These are phyloP conservation scores for Osmozyma mogii DNA, from an alignment of 805 yeast species.

Conservation along the genomic window DNA sequence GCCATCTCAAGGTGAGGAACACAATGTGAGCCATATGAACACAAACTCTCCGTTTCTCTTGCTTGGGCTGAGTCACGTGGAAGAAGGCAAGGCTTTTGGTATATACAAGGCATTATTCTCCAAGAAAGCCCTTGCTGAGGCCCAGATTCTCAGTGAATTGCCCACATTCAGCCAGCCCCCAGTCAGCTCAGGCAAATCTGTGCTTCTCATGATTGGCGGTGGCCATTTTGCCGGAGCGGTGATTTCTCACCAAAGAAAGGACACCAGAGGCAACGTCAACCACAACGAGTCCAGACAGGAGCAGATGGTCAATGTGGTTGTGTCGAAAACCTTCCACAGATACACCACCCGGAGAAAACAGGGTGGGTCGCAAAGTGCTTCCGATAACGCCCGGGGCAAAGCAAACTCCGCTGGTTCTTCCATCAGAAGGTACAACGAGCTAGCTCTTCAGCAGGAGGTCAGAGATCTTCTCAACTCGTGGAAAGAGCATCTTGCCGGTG, in stretches of 20 bases:
- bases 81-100: conserved; percentile 47
- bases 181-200: conserved; percentile 38
- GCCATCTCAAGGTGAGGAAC: conserved; percentile 17
- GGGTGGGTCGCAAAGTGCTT: conserved; percentile 94
- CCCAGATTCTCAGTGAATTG: conserved; percentile 37
- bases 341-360: conserved; percentile 95
- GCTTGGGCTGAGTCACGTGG: conserved; percentile 43
- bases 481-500: conserved; percentile 50
- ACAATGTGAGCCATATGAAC: conserved; percentile 45
- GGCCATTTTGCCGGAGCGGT: conserved; percentile 98
- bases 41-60: conserved; percentile 65
- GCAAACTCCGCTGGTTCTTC: conserved; percentile 95
- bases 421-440: conserved; percentile 84
- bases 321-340: conserved; percentile 83
- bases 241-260: conserved; percentile 58
- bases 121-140: conserved; percentile 22
- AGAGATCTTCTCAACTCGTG: conserved; percentile 58
- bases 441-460: conserved; percentile 73
- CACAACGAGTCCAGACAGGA: conserved; percentile 42
- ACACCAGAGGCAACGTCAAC: conserved; percentile 47
- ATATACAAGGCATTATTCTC: conserved; percentile 59
- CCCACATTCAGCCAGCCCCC: conserved; percentile 2
- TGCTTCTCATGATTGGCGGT: conserved; percentile 90
- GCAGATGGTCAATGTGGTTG: conserved; percentile 59
- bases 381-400: conserved; percentile 86